These are phyloP conservation scores for Beta corolliflora DNA, from an alignment of 179 eudicot species.

Conservation along the genomic window DNA sequence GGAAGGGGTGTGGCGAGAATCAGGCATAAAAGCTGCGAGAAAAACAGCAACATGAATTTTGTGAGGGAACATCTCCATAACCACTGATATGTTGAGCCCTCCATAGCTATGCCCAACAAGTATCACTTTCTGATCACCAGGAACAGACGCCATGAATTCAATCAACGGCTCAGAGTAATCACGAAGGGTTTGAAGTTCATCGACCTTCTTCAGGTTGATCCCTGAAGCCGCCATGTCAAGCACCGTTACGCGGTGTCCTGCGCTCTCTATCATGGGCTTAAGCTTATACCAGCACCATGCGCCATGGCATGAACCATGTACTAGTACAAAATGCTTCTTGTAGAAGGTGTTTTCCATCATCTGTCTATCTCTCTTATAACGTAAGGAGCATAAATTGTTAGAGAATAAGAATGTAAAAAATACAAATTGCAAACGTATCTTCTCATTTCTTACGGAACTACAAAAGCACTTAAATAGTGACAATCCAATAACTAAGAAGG, in stretches of 20 bases:
- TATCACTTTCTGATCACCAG: slow-evolving; percentile 29
- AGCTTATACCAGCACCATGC: slow-evolving; percentile 56
- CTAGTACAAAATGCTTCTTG: slow-evolving; percentile 44
- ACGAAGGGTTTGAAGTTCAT: slow-evolving; percentile 26
- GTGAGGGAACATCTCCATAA: slow-evolving; percentile 35
- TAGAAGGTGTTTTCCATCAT: background rate
- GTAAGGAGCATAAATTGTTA: background rate
- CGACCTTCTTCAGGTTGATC: slow-evolving; percentile 24
- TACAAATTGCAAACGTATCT: too few species aligned
- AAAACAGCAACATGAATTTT: slow-evolving; percentile 38
- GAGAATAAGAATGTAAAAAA: too few species aligned
- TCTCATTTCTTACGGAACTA: too few species aligned
- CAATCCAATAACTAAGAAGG: too few species aligned
- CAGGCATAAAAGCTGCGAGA: slow-evolving; percentile 38
- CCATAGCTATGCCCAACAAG: slow-evolving; percentile 47
- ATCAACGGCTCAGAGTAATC: slow-evolving; percentile 35
- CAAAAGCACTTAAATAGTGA: too few species aligned
- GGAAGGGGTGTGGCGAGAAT: slow-evolving; percentile 40
- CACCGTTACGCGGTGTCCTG: slow-evolving; percentile 41
- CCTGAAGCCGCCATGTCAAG: slow-evolving; percentile 42
- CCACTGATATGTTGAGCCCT: slow-evolving; percentile 29
- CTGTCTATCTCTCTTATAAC: background rate
- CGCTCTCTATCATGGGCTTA: slow-evolving; percentile 29
- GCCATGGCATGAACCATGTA: slow-evolving; percentile 54
- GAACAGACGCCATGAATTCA: slow-evolving; percentile 31